Percentiles rank a stretch among this genome's conserved stretches.
These are phyloP conservation scores for Claviceps citrina DNA, from an alignment of 2,329 filamentous ascomycete genomes.

Conservation along the genomic window DNA sequence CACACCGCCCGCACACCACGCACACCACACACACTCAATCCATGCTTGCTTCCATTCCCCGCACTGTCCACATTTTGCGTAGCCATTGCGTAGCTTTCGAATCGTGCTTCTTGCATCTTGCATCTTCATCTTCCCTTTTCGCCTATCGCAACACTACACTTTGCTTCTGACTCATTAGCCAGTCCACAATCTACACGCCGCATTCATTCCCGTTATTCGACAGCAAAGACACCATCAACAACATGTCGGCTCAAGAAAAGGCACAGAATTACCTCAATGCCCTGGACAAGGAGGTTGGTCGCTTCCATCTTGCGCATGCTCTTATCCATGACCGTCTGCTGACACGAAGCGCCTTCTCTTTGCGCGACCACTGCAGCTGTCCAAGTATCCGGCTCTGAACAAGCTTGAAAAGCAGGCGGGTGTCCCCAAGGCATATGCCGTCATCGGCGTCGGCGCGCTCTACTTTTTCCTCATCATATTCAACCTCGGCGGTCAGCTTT, in stretches of 20 bases:
- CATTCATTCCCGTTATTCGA: constrained; percentile 8
- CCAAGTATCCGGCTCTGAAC: constrained; percentile 70
- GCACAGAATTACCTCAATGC: constrained; percentile 60
- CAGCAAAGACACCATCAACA: constrained; percentile 24
- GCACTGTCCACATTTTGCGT: constrained; percentile 9
- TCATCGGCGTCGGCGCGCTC: constrained; percentile 58
- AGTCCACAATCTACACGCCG: background rate
- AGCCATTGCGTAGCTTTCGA: background rate
- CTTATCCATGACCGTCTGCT: constrained; percentile 12
- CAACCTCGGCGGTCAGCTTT: constrained; percentile 77
- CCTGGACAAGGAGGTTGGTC: constrained; percentile 68
- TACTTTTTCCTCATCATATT: constrained; percentile 90
- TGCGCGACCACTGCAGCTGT: constrained; percentile 40
- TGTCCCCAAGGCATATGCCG: constrained; percentile 72
- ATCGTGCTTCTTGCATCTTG: constrained; percentile 5
- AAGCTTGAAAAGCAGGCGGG: constrained; percentile 75
- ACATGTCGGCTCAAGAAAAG: constrained; percentile 60
- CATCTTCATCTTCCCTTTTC: too few species aligned
- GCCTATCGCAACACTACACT: too few species aligned
- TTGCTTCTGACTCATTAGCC: constrained; percentile 8
- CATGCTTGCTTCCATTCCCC: constrained; percentile 11
- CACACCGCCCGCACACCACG: background rate
- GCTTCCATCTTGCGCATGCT: background rate
- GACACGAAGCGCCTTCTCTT: constrained; percentile 5
- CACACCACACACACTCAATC: background rate